Evolutionary conservation across 2,329 filamentous ascomycete species (phyloP), one percentile per base, ranked within the genome.

Genomic region (Cytospora schulzeri): DNA sequence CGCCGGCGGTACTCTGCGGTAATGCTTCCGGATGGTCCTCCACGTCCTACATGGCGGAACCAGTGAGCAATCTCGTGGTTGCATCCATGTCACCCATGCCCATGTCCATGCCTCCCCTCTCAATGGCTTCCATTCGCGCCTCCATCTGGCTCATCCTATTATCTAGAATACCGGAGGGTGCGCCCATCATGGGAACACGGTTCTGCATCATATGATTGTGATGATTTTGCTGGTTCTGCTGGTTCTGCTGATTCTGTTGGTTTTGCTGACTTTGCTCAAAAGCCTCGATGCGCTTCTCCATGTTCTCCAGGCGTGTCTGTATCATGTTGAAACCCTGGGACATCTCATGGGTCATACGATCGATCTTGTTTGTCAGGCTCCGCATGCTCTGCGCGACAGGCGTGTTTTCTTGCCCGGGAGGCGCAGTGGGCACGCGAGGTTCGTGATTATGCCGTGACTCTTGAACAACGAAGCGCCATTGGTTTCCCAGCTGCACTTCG

Each of bases 391-490:
- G 85, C 2, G 83, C 82, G 65, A 86, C 77, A 1, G 85, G 84
- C 5, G 84, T 82, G 70, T 83, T 85, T 71, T 87, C 85, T 66
- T 85, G 82, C 29, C 84, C 83, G 1, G 83, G 80, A 1, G 80
- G 79, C 41, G 81, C 82, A 22, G 83, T 80, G 11, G 83, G 79
- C 57, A 85, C 76, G 65, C 85, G 83, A 35, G 85, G 82, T 69
- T 87, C 85, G 71, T 88, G 85, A 73, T 88, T 88, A 71, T 88
- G 85, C 17, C 84, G 79, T n/a, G 79, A 73, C 63, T 86, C 83
- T 66, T 87, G 85, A 14, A 88, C 81, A 9, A 82, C 83, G 67
- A 88, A 88, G n/a, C 85, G 83, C 85, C 85, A 88, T 73, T 87
- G 85, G 67, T 87, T 86, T 51, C 82, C 82, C 14, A 88, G 77